phyloP scores from a whole-genome alignment of 2,329 filamentous ascomycete genomes.

The Dactylella cylindrospora region DNA sequence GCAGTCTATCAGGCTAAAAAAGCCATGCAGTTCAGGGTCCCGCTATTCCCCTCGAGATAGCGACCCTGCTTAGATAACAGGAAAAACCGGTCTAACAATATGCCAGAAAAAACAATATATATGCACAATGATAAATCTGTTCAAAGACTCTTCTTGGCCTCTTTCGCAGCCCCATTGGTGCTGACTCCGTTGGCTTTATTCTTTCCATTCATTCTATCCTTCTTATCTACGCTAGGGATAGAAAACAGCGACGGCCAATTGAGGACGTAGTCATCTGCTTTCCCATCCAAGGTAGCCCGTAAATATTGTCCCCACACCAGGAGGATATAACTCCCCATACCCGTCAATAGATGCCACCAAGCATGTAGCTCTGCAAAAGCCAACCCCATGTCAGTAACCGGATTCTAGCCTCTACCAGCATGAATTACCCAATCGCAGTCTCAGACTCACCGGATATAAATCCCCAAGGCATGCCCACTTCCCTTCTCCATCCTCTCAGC shows the following conservation, averaged over 20 bases:
- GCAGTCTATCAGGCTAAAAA: too few relatives aligned
- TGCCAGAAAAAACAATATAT: neutral
- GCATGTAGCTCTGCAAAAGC: slow-evolving; percentile 47
- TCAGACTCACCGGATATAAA: slow-evolving; percentile 59
- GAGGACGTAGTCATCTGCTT: slow-evolving; percentile 70
- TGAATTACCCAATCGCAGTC: neutral
- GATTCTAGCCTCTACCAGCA: neutral
- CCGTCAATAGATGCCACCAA: slow-evolving; percentile 73
- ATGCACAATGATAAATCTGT: neutral
- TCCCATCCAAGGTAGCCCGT: slow-evolving; percentile 71
- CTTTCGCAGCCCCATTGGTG: slow-evolving; percentile 10
- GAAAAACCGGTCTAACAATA: neutral
- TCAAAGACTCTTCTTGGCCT: slow-evolving; percentile 26
- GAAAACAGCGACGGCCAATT: slow-evolving; percentile 67
- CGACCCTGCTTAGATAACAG: too few relatives aligned
- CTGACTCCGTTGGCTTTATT: slow-evolving; percentile 10
- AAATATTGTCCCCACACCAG: slow-evolving; percentile 78
- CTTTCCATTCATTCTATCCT: neutral
- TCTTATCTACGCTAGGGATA: slow-evolving; percentile 55
- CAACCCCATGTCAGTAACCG: slow-evolving; percentile 48
- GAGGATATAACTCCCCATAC: slow-evolving; percentile 78
- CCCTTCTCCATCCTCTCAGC: slow-evolving; percentile 66
- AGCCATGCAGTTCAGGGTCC: too few relatives aligned
- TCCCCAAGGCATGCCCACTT: slow-evolving; percentile 76
- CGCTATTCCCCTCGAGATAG: too few relatives aligned